Percentiles rank a stretch among this genome's conserved stretches.
These are phyloP conservation scores for Truncatella angustata DNA, from an alignment of 2,329 filamentous ascomycete genomes.

Conservation along the genomic window DNA sequence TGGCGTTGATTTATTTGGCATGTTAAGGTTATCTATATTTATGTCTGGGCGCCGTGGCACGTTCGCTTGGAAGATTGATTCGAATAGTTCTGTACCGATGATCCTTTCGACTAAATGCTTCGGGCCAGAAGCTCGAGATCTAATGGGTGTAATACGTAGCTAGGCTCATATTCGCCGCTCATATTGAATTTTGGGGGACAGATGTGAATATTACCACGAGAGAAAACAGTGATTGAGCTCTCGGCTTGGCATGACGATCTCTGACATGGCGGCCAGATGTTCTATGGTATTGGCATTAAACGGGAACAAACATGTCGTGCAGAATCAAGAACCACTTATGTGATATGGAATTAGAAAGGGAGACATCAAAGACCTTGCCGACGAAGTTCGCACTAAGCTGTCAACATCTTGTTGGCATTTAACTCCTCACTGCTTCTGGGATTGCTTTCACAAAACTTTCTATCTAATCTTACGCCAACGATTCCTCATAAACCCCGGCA, in stretches of 20 bases:
- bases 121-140: slow-evolving; percentile 52
- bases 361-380: too few species aligned
- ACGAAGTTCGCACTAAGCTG: too few species aligned
- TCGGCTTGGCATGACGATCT: not conserved
- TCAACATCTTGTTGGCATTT: too few species aligned
- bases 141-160: slow-evolving; percentile 53
- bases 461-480: too few species aligned
- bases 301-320: slow-evolving; percentile 19
- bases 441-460: too few species aligned
- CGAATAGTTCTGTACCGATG: slow-evolving; percentile 38
- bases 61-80: slow-evolving; percentile 33
- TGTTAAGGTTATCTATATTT: slow-evolving; percentile 26
- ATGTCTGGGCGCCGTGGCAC: slow-evolving; percentile 36
- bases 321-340: too few species aligned
- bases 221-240: not conserved
- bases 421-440: too few species aligned
- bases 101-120: slow-evolving; percentile 36
- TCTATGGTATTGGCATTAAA: slow-evolving; percentile 27
- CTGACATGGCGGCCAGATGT: slow-evolving; percentile 11
- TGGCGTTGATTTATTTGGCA: slow-evolving; percentile 33
- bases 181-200: slow-evolving; percentile 31
- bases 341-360: too few species aligned
- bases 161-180: slow-evolving; percentile 52
- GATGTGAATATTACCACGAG: not conserved
- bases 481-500: too few species aligned